A percentile compares a stretch with the other conserved stretches of the same genome.
Evolutionary conservation across 2,329 filamentous ascomycete genomes (phyloP).

Genomic region (Arthroderma sp.): DNA sequence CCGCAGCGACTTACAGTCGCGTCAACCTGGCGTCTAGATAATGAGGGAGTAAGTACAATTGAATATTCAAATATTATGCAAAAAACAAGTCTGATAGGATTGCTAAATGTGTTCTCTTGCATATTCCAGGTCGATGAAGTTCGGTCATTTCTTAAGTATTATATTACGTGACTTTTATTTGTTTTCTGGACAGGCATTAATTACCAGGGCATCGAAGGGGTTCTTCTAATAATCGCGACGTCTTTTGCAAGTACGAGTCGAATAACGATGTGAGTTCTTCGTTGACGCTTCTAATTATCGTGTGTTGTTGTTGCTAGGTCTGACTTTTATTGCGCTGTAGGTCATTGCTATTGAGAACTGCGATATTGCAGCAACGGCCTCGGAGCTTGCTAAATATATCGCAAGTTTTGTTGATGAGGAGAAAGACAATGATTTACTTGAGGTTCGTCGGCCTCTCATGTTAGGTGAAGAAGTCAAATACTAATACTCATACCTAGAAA

Average conservation of each 20-base stretch:
- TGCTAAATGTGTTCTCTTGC: too few species aligned
- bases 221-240: neutral
- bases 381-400: slow-evolving; percentile 10
- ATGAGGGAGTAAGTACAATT: slow-evolving; percentile 16
- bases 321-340: slow-evolving; percentile 7
- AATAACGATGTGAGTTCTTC: slow-evolving; percentile 14
- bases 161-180: too few species aligned
- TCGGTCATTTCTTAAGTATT: too few species aligned
- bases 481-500: slow-evolving; percentile 11
- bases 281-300: neutral
- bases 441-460: slow-evolving; percentile 13
- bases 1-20: slow-evolving; percentile 17
- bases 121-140: too few species aligned
- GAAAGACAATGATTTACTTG: slow-evolving; percentile 20
- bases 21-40: slow-evolving; percentile 23
- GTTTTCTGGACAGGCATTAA: slow-evolving; percentile 5
- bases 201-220: too few species aligned
- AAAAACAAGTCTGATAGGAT: too few species aligned
- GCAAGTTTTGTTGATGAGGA: slow-evolving; percentile 18
- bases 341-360: slow-evolving; percentile 16
- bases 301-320: too few species aligned
- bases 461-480: neutral
- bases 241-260: slow-evolving; percentile 15
- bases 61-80: too few species aligned
- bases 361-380: slow-evolving; percentile 7